phyloP scores from a whole-genome alignment of 805 yeast species.

The Wickerhamiella azyma region DNA sequence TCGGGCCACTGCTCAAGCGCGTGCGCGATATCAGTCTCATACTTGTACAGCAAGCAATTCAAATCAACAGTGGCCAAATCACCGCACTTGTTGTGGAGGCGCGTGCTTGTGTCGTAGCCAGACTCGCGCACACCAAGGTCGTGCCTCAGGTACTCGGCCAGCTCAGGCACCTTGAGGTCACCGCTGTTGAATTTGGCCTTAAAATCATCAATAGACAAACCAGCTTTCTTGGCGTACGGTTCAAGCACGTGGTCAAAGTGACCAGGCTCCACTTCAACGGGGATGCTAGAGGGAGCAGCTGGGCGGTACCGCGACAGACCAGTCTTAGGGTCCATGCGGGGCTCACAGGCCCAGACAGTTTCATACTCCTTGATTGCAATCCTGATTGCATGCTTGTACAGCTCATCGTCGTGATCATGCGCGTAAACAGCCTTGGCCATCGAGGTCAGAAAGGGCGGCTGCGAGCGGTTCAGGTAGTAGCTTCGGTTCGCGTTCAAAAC shows the following conservation, averaged over 20 bases:
- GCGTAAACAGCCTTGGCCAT: slow-evolving; percentile 64
- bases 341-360: slow-evolving; percentile 62
- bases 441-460: slow-evolving; percentile 93
- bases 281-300: slow-evolving; percentile 68
- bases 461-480: slow-evolving; percentile 81
- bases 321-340: slow-evolving; percentile 57
- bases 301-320: slow-evolving; percentile 88
- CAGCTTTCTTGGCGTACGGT: slow-evolving; percentile 55
- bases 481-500: slow-evolving; percentile 88
- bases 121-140: slow-evolving; percentile 93
- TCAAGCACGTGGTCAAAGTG: slow-evolving; percentile 64
- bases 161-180: slow-evolving; percentile 53
- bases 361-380: slow-evolving; percentile 83
- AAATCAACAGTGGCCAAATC: slow-evolving; percentile 81
- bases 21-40: slow-evolving; percentile 70
- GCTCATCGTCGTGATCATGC: slow-evolving; percentile 35
- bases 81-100: slow-evolving; percentile 84
- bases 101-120: slow-evolving; percentile 88
- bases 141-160: slow-evolving; percentile 79
- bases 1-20: slow-evolving; percentile 46
- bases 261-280: slow-evolving; percentile 88
- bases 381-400: slow-evolving; percentile 46
- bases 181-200: slow-evolving; percentile 56
- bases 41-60: slow-evolving; percentile 74
- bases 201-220: slow-evolving; percentile 46